Evolutionary conservation across 345 rosid species (phyloP), one percentile per base, ranked within the genome.

Genomic region (Dovyalis caffra): DNA sequence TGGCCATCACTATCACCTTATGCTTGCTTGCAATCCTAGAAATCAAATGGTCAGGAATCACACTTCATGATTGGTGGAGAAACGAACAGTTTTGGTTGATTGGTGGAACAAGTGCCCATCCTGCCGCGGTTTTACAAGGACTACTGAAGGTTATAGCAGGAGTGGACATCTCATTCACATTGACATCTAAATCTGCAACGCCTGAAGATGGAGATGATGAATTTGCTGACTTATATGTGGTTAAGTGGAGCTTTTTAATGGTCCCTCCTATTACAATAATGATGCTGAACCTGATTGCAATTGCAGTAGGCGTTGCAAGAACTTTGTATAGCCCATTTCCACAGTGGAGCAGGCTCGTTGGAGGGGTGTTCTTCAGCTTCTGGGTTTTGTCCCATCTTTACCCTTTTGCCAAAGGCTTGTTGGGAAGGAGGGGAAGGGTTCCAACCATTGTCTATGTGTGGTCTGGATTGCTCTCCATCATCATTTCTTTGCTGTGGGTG

Each of bases 61-160:
- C 91, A 1, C 89, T 92, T 18, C 90, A 92, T n/a, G 97, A 92
- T 7, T 92, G 97, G 97, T 92, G 94, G 92, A 70, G 92, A 68
- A 90, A 92, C 25, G 94, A 92, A 32, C 97, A 92, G 85, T 90
- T 90, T 49, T 92, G 97, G 92, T 70, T 91, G 16, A 92, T 92
- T 0, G 97, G 97, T 21, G 97, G 94, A 6, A 92, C 94, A 34
- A 92, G 97, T 68, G 97, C 94, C 18, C 94, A 90, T 68, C 90
- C 91, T 21, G 97, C 94, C 62, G 94, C 97, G 0, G 94, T 90
- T 6, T 40, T 90, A 62, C 94, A 90, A 76, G 94, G 94, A n/a
- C 80, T 92, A 0, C 58, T 90, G 21, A 90, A 92, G 79, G 97
- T 88, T 1, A 83, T 90, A 49, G 94, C 97, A 10, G 94, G 92